Evolutionary conservation across 306 rosid species (phyloP).

Genomic region (Styphnolobium japonicum): DNA sequence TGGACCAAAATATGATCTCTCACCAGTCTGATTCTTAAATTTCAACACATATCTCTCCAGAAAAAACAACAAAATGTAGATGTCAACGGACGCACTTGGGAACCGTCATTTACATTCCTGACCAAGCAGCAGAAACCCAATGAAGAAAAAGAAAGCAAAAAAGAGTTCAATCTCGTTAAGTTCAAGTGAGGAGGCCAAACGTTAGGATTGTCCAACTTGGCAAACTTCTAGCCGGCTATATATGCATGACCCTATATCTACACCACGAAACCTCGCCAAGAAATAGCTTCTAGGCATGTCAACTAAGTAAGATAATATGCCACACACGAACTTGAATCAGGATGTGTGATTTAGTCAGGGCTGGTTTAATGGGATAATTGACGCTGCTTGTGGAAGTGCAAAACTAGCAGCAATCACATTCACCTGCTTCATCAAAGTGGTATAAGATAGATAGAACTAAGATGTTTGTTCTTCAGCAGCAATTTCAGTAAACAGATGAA

Average conservation of each 20-base stretch:
- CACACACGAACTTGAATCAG: neutral
- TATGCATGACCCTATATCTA: neutral
- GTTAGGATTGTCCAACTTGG: neutral
- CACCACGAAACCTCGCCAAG: conserved; percentile 3
- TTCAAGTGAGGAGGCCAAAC: neutral
- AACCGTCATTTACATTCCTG: conserved; percentile 21
- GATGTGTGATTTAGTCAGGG: neutral
- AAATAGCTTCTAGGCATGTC: neutral
- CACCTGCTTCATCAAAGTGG: conserved; percentile 38
- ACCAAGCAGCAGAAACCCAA: neutral
- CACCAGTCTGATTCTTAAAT: conserved; percentile 6
- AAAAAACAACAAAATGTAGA: neutral
- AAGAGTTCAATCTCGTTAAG: neutral
- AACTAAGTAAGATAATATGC: neutral
- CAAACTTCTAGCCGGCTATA: neutral
- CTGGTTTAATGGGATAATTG: neutral
- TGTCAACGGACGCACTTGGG: neutral
- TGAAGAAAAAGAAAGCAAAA: neutral
- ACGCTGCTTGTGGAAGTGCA: neutral
- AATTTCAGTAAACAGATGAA: neutral
- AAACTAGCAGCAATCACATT: conserved; percentile 23
- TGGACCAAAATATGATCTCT: neutral
- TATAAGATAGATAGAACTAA: neutral
- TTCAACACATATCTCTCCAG: neutral
- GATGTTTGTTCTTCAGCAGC: neutral